Conservation (phyloP, 495 filamentous ascomycete genomes). For the Trichoderma orchidacearum region DNA sequence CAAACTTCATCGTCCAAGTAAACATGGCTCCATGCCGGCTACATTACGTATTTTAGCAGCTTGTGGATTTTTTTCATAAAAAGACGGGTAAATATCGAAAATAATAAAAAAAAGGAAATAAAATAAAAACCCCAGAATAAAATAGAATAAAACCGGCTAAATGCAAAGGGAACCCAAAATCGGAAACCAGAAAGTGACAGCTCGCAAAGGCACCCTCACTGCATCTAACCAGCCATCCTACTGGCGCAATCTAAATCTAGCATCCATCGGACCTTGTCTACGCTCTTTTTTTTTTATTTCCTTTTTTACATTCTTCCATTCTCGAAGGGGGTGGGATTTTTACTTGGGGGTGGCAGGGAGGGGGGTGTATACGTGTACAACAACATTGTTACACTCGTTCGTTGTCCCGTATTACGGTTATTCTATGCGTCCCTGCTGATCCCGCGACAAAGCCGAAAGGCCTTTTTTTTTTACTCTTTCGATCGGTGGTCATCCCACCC, state of each 20-base stretch:
- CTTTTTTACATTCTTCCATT: background rate
- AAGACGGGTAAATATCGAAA: background rate
- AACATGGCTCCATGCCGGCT: too few species aligned
- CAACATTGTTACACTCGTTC: too few species aligned
- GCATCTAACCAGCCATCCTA: background rate
- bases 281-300: background rate
- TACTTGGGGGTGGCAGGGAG: too few species aligned
- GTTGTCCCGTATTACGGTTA: background rate
- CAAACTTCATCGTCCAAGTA: too few species aligned
- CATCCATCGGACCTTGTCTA: background rate
- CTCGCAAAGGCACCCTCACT: background rate
- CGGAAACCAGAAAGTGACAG: background rate
- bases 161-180: background rate
- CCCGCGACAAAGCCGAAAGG: background rate
- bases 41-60: too few species aligned
- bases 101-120: background rate
- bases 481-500: too few species aligned
- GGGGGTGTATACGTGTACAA: background rate
- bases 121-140: background rate
- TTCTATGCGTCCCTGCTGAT: background rate
- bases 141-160: background rate
- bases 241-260: constrained; percentile 1
- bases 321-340: too few species aligned
- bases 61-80: too few species aligned
- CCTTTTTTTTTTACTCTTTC: too few species aligned